Evolutionary conservation across 768 basidiomycete species (phyloP), one percentile per base, ranked within the genome.

Genomic region (Arthromyces matolae): DNA sequence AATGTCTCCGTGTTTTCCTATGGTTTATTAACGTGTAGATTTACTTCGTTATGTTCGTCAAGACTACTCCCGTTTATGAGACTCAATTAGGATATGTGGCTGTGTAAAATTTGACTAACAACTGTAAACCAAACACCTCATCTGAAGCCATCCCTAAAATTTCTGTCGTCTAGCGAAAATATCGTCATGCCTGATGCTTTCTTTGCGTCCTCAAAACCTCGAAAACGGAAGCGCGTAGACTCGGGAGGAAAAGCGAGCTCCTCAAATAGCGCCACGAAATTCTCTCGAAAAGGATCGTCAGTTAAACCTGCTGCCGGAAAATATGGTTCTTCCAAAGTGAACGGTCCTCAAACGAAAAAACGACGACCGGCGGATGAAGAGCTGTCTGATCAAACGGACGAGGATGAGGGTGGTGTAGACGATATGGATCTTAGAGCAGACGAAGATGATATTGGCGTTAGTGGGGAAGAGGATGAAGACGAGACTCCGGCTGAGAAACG

Each of bases 401-500:
- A 75, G 24, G 80, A 77, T 25, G 77, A 57, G 24, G 72, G 68
- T 19, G 73, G 64, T 31, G 71, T 91, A 42, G 87, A 88, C 57
- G 83, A 86, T 61, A 76, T 93, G 72, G 89, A 94, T 61, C 67
- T 93, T 53, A 70, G 81, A 33, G 67, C 59, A 6, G 72, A 71
- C 18, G 53, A 45, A 20, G 73, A 72, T 32, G 67, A 83, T 51
- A 74, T 67, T 13, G 77, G 74, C 3, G 75, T 71, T 22, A 88
- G 86, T 55, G 87, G 81, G 5, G 91, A 93, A 33, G 93, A 96
- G 57, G 85, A 93, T 56, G 80, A 84, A 54, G 73, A 83, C 53
- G 95, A 97, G 69, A 95, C 93, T 4, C 90, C 93, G 2, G 93
- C 92, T 0, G 84, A 93, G 73, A 99, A 98, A 68, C 73, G 96